These are phyloP conservation scores for Russula lepida DNA, from an alignment of 768 basidiomycete genomes.

Conservation along the genomic window DNA sequence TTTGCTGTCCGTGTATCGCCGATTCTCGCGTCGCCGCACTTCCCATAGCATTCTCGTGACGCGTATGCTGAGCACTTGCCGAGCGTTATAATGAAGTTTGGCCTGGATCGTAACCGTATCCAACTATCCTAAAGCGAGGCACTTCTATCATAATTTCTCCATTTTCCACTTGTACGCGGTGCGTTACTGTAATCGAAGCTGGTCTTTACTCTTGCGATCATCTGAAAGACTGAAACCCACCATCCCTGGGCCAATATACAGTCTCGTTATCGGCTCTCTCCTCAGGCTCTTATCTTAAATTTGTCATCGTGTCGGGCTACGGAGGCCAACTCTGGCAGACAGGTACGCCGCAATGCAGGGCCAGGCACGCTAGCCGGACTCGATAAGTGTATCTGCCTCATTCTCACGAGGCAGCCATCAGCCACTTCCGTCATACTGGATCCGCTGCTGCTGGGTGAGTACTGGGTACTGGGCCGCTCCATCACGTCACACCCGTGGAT, in stretches of 20 bases:
- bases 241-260: neutral
- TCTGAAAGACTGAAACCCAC: no score
- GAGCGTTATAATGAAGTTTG: no score
- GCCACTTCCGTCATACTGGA: neutral
- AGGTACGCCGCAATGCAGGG: neutral
- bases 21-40: no score
- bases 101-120: neutral
- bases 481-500: neutral
- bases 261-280: neutral
- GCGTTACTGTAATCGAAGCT: neutral
- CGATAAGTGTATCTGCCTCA: neutral
- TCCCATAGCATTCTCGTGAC: no score
- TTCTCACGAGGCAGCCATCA: neutral
- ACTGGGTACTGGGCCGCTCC: neutral
- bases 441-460: neutral
- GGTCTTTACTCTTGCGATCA: no score
- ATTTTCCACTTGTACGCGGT: neutral
- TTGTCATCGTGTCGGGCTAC: conserved; percentile 9
- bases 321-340: neutral
- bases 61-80: no score
- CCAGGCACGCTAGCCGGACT: neutral
- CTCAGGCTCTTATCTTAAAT: neutral
- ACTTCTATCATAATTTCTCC: neutral
- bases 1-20: neutral
- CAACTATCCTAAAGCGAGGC: neutral